phyloP scores from a whole-genome alignment of 176 grass and related monocot genomes.

The Oryza longistaminata region DNA sequence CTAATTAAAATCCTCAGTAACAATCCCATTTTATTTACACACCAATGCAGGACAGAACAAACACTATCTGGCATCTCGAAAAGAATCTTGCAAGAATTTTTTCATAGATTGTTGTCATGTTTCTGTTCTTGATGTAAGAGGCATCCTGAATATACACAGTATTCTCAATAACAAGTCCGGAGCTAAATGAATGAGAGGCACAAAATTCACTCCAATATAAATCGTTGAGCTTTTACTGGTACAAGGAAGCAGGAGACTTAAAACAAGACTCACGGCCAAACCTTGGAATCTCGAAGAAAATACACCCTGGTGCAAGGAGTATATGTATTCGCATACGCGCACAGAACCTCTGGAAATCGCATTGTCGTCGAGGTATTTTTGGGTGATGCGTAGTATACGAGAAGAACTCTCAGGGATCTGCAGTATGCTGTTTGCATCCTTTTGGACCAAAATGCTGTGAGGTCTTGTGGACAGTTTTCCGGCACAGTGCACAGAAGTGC shows the following conservation, averaged over 20 bases:
- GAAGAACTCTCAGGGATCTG: conserved; percentile 46
- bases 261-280: conserved; percentile 8
- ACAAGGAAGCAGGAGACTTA: neutral
- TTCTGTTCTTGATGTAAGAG: neutral
- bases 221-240: neutral
- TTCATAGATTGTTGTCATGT: neutral
- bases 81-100: neutral
- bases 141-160: conserved; percentile 10
- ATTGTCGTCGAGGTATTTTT: neutral
- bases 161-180: conserved; percentile 14
- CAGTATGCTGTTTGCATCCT: conserved; percentile 77
- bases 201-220: neutral
- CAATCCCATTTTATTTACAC: neutral
- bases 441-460: conserved; percentile 66
- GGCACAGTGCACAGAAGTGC: too few species aligned
- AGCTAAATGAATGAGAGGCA: neutral
- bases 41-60: neutral
- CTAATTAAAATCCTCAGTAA: neutral
- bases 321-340: neutral
- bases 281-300: neutral
- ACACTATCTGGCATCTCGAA: neutral
- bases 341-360: conserved; percentile 7
- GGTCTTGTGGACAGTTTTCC: too few species aligned
- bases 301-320: neutral
- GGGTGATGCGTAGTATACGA: neutral